A percentile compares a stretch with the other conserved stretches of the same genome.
Conservation (phyloP, 164 flowering plant genomes). For the Magnolia officinalis region DNA sequence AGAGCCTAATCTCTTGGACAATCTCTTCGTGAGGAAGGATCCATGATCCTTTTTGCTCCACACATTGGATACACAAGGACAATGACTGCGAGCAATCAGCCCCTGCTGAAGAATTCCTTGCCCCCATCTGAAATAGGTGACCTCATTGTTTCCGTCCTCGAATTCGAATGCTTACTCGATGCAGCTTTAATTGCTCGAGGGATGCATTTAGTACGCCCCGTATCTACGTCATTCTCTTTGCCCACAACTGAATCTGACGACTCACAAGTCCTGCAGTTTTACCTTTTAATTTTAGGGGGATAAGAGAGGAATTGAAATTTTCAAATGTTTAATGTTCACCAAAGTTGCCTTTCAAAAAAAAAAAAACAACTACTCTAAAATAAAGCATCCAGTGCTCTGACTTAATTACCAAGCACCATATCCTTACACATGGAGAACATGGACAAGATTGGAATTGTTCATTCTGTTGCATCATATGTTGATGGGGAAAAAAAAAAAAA, state of each 20-base stretch:
- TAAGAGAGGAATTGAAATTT: not conserved
- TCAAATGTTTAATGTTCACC: not conserved
- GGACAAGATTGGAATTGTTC: too few relatives aligned
- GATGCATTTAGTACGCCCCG: conserved; percentile 68
- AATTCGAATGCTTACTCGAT: conserved; percentile 34
- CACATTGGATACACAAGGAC: conserved; percentile 32
- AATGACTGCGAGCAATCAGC: conserved; percentile 24
- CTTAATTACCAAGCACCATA: not conserved
- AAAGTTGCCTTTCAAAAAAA: not conserved
- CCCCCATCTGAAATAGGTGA: conserved; percentile 74
- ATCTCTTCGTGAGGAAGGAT: conserved; percentile 35
- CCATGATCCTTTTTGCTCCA: conserved; percentile 53
- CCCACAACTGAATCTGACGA: conserved; percentile 37
- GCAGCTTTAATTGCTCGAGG: conserved; percentile 68
- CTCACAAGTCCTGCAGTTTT: conserved; percentile 47
- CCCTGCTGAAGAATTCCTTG: conserved; percentile 62
- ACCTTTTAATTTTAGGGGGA: not conserved
- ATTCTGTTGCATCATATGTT: too few relatives aligned
- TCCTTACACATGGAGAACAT: not conserved
- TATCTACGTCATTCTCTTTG: conserved; percentile 39
- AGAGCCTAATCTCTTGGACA: conserved; percentile 49
- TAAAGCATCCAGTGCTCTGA: too few relatives aligned
- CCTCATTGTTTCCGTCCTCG: conserved; percentile 56
- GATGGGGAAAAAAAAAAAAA: too few relatives aligned
- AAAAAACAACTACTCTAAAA: not conserved